These are phyloP conservation scores for Lachancea fermentati DNA, from an alignment of 805 yeast species.

Conservation along the genomic window DNA sequence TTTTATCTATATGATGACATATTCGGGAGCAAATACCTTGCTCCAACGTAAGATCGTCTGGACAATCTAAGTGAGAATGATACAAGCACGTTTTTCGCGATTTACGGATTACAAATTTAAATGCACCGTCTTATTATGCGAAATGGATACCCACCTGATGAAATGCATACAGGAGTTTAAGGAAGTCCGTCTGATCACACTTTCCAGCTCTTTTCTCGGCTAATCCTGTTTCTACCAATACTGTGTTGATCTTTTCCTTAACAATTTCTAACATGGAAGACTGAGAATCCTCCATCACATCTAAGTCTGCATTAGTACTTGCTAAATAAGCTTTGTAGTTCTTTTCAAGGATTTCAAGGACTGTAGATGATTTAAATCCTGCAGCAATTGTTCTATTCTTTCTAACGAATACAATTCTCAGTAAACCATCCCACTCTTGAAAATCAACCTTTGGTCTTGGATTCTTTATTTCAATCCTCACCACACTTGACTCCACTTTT, in stretches of 20 bases:
- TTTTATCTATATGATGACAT: no score
- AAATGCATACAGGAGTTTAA: slow-evolving; percentile 81
- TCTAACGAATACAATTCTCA: slow-evolving; percentile 86
- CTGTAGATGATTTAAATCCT: slow-evolving; percentile 79
- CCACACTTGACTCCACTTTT: slow-evolving; percentile 95
- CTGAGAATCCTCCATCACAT: slow-evolving; percentile 36
- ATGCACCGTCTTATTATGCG: slow-evolving; percentile 43
- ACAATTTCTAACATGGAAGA: slow-evolving; percentile 42
- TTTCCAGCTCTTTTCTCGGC: slow-evolving; percentile 87
- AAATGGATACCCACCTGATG: slow-evolving; percentile 97
- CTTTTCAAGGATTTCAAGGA: slow-evolving; percentile 74
- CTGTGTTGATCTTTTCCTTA: slow-evolving; percentile 64
- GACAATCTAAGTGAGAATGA: no score
- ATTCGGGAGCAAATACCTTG: no score
- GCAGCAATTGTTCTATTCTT: slow-evolving; percentile 91
- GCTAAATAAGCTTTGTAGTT: slow-evolving; percentile 77
- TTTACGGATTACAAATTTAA: no score
- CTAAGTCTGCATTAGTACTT: slow-evolving; percentile 39
- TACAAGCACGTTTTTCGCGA: no score
- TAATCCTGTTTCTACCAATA: slow-evolving; percentile 72
- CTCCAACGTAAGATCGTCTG: no score
- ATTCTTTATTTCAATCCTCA: slow-evolving; percentile 80
- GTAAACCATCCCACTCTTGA: slow-evolving; percentile 94
- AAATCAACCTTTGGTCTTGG: slow-evolving; percentile 95
- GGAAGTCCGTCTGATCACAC: slow-evolving; percentile 91